Conservation (phyloP, 2,329 filamentous ascomycete species). For the Diaporthe vaccinii region DNA sequence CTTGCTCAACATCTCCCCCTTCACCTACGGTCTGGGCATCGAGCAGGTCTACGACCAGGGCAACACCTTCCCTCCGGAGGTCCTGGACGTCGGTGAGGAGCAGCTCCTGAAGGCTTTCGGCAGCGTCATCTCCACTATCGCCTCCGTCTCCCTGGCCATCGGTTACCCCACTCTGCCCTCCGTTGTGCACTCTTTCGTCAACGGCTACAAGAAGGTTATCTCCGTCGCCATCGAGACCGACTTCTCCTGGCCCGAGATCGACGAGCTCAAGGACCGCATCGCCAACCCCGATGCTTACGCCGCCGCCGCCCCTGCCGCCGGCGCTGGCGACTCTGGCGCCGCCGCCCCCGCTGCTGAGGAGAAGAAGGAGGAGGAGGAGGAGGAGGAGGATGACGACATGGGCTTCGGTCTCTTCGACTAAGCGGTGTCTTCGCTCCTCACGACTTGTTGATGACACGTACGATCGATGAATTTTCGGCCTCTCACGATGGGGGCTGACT, state of each 20-base stretch:
- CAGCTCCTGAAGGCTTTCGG: constrained; percentile 90
- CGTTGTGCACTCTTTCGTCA: constrained; percentile 95
- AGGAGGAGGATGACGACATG: constrained; percentile 75
- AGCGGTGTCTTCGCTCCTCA: neutral
- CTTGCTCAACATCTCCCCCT: constrained; percentile 99
- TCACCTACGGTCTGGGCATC: constrained; percentile 99
- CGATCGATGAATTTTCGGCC: constrained; percentile 30
- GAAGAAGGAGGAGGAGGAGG: constrained; percentile 75
- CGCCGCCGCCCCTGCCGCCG: constrained; percentile 79
- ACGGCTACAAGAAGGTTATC: constrained; percentile 97
- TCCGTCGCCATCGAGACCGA: constrained; percentile 92
- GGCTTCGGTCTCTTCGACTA: constrained; percentile 80
- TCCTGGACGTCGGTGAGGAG: constrained; percentile 94
- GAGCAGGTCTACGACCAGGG: constrained; percentile 97
- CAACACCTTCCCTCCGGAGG: constrained; percentile 86
- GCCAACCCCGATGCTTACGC: constrained; percentile 99
- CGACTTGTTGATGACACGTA: constrained; percentile 30
- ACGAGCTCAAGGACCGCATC: constrained; percentile 99
- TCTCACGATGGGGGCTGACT: constrained; percentile 12
- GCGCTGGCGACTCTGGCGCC: constrained; percentile 60
- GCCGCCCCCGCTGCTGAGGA: constrained; percentile 66
- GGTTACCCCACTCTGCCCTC: constrained; percentile 98
- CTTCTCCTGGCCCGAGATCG: constrained; percentile 94
- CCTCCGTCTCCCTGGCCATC: constrained; percentile 89
- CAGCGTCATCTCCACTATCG: constrained; percentile 86